These are phyloP conservation scores for Carex kokanica DNA, from an alignment of 176 grass and related monocot genomes.

Conservation along the genomic window DNA sequence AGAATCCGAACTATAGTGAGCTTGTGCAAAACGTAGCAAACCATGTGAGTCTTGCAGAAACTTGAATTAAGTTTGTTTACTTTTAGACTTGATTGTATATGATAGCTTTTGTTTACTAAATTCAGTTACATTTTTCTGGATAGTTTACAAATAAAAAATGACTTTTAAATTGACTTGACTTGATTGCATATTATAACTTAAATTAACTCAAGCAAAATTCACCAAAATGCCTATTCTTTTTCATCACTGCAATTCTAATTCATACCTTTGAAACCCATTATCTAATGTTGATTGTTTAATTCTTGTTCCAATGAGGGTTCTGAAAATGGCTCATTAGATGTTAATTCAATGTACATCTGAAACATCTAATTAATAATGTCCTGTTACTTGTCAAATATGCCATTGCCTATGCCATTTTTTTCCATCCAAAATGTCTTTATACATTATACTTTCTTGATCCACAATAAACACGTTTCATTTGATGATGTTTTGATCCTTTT, in stretches of 20 bases:
- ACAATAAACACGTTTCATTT: not conserved
- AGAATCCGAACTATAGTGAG: constrained; percentile 65
- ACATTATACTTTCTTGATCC: not conserved
- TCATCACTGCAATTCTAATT: not conserved
- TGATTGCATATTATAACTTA: no score
- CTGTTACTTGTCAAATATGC: not conserved
- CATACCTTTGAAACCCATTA: not conserved
- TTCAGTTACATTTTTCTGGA: not conserved
- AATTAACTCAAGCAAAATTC: not conserved
- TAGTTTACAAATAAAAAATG: not conserved
- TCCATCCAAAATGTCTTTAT: not conserved
- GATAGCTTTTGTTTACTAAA: not conserved
- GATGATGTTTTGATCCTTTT: not conserved
- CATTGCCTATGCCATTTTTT: not conserved
- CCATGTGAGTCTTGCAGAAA: constrained; percentile 45
- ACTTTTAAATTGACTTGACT: constrained; percentile 1
- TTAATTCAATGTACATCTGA: not conserved
- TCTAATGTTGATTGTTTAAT: not conserved
- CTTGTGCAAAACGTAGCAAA: constrained; percentile 58
- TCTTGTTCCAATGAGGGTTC: not conserved
- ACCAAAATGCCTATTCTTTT: not conserved
- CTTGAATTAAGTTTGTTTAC: constrained; percentile 15
- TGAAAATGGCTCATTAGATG: constrained; percentile 5
- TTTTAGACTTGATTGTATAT: not conserved
- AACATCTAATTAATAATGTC: not conserved